A percentile compares a stretch with the other conserved stretches of the same genome.
Conservation (phyloP, 1,284 basidiomycete genomes). For the Boletus nobilissimus region DNA sequence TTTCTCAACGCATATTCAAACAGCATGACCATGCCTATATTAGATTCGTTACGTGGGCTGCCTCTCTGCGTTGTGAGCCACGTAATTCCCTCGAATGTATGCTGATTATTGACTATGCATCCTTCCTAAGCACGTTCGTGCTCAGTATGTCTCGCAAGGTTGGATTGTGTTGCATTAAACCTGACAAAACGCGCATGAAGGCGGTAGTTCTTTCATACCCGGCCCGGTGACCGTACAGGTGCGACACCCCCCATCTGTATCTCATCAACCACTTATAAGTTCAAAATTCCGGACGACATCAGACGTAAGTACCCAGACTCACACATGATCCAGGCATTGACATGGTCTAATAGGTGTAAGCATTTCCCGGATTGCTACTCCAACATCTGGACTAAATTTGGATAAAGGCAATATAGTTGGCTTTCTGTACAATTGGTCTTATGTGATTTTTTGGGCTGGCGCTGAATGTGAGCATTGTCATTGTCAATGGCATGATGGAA, state of each 20-base stretch:
- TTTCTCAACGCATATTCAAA: background rate
- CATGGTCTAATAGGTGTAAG: conserved; percentile 2
- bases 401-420: background rate
- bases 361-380: no score
- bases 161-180: background rate
- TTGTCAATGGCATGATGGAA: no score
- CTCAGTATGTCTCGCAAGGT: conserved; percentile 3
- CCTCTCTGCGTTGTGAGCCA: background rate
- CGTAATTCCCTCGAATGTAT: no score
- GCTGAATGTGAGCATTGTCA: conserved; percentile 5
- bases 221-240: conserved; percentile 9
- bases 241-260: background rate
- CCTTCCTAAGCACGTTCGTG: background rate
- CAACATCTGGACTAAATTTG: no score
- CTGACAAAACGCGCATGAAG: background rate
- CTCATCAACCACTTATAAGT: background rate
- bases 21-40: background rate
- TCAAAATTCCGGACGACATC: background rate
- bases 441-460: background rate
- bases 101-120: background rate
- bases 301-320: background rate
- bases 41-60: conserved; percentile 8
- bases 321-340: background rate
- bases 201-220: conserved; percentile 2
- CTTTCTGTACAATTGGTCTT: background rate